These are phyloP conservation scores for Nicotiana paniculata DNA, from an alignment of 257 asterid genomes.

Conservation along the genomic window DNA sequence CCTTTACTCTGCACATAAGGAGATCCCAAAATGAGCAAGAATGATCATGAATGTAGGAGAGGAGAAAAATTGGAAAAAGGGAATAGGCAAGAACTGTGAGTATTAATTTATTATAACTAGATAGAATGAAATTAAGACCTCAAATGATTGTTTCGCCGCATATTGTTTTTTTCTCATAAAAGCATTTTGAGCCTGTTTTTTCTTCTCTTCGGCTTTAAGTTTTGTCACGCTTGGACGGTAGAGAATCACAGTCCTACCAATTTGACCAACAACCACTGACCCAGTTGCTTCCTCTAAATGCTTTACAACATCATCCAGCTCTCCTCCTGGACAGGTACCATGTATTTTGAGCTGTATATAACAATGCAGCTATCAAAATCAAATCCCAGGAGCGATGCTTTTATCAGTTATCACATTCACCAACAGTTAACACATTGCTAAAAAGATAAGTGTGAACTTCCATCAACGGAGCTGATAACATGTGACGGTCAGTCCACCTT, in stretches of 20 bases:
- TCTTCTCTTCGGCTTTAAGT: slow-evolving; percentile 78
- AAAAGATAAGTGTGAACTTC: background rate
- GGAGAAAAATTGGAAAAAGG: background rate
- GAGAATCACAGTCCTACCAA: slow-evolving; percentile 87
- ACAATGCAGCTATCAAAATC: background rate
- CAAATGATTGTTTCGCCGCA: slow-evolving; percentile 15
- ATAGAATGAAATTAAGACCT: slow-evolving; percentile 28
- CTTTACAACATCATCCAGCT: slow-evolving; percentile 65
- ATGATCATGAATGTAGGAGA: background rate
- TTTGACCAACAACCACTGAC: slow-evolving; percentile 58
- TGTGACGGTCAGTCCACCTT: background rate
- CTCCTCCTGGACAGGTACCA: slow-evolving; percentile 64
- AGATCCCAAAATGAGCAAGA: background rate
- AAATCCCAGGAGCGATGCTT: background rate
- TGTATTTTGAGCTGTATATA: slow-evolving; percentile 69
- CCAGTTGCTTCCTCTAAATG: slow-evolving; percentile 69
- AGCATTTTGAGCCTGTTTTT: slow-evolving; percentile 36
- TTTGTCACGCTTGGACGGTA: slow-evolving; percentile 84
- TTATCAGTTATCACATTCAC: background rate
- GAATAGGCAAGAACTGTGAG: background rate
- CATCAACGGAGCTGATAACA: background rate
- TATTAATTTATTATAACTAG: background rate
- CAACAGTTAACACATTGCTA: background rate
- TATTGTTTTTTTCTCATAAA: slow-evolving; percentile 22
- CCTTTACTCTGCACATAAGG: slow-evolving; percentile 33